These are phyloP conservation scores for Lachancea meyersii DNA, from an alignment of 805 yeast species.

Conservation along the genomic window DNA sequence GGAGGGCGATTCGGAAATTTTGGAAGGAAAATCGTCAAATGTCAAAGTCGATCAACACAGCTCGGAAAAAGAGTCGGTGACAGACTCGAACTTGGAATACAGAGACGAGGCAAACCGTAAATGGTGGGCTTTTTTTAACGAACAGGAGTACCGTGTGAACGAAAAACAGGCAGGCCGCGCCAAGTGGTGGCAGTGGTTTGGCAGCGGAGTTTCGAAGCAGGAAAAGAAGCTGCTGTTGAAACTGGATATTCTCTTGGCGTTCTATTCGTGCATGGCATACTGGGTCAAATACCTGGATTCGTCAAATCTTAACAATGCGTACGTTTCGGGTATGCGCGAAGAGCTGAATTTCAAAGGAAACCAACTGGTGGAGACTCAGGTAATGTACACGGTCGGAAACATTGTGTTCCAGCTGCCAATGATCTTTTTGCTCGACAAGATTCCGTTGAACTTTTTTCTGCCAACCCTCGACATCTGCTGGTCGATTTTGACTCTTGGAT, in stretches of 20 bases:
- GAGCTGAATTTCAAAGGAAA: slow-evolving; percentile 53
- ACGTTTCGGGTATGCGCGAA: slow-evolving; percentile 56
- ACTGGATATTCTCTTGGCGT: slow-evolving; percentile 45
- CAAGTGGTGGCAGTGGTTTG: slow-evolving; percentile 53
- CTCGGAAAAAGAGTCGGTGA: neutral
- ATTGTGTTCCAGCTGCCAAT: slow-evolving; percentile 59
- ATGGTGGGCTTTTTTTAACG: slow-evolving; percentile 55
- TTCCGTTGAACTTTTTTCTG: slow-evolving; percentile 43
- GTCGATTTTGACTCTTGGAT: slow-evolving; percentile 54
- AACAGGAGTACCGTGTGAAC: slow-evolving; percentile 52
- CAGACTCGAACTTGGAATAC: slow-evolving; percentile 30
- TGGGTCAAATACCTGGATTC: slow-evolving; percentile 64
- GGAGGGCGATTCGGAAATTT: too few species aligned
- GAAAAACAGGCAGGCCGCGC: slow-evolving; percentile 23
- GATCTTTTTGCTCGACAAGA: slow-evolving; percentile 47
- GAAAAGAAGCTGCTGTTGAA: slow-evolving; percentile 41
- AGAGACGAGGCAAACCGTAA: slow-evolving; percentile 49
- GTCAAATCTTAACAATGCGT: slow-evolving; percentile 57
- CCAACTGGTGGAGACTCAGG: slow-evolving; percentile 55
- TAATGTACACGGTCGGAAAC: slow-evolving; percentile 52
- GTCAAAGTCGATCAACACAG: neutral
- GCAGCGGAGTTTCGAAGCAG: slow-evolving; percentile 41
- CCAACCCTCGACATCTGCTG: slow-evolving; percentile 52
- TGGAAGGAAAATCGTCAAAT: neutral
- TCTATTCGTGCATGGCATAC: slow-evolving; percentile 52